These are phyloP conservation scores for Arthroderma uncinatum DNA, from an alignment of 2,329 filamentous ascomycete genomes.

Conservation along the genomic window DNA sequence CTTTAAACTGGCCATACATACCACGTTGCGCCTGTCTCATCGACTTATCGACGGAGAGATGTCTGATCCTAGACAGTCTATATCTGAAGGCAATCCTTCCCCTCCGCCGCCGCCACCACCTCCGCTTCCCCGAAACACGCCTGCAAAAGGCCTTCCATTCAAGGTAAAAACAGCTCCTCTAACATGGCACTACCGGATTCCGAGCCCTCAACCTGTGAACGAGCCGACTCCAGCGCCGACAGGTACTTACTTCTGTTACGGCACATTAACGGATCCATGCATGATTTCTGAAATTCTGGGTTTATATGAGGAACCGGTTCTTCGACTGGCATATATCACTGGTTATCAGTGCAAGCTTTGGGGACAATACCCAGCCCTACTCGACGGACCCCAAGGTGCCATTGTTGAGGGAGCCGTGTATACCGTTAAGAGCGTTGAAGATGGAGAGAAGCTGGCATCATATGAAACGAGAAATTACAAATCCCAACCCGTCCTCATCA, in stretches of 20 bases:
- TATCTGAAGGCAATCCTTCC: no score
- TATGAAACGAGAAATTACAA: neutral
- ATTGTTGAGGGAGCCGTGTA: constrained; percentile 4
- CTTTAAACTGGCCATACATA: no score
- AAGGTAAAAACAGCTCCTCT: no score
- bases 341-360: constrained; percentile 9
- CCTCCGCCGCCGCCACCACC: no score
- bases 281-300: constrained; percentile 9
- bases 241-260: constrained; percentile 13
- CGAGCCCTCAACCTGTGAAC: no score
- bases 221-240: neutral
- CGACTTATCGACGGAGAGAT: no score
- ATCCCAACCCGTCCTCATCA: no score
- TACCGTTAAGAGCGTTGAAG: neutral
- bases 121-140: no score
- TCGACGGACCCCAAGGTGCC: constrained; percentile 4
- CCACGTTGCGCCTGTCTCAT: no score
- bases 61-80: no score
- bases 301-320: neutral
- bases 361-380: constrained; percentile 11
- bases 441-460: constrained; percentile 2
- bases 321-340: constrained; percentile 4
- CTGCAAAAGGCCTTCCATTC: no score
- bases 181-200: no score
- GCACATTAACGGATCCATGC: constrained; percentile 8